phyloP scores from a whole-genome alignment of 352 stramenopile genomes.

The Globisporangium emineosum region DNA sequence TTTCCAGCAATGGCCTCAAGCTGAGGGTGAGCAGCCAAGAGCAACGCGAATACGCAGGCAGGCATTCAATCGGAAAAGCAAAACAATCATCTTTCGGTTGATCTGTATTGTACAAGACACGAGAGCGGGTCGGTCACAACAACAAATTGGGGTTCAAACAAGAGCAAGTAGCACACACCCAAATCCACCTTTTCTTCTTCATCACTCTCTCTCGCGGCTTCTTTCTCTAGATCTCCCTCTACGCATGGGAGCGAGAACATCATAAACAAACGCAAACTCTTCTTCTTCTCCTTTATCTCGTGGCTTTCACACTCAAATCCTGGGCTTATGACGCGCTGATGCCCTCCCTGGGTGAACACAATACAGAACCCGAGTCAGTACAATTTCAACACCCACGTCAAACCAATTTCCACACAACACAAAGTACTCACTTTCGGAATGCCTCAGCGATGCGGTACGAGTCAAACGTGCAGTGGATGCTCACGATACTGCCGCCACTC shows the following conservation, averaged over 20 bases:
- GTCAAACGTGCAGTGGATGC: slow-evolving; percentile 88
- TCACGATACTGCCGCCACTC: slow-evolving; percentile 66
- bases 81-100: slow-evolving; percentile 13
- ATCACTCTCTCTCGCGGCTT: slow-evolving; percentile 2
- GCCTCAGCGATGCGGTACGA: slow-evolving; percentile 79
- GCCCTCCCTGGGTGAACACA: slow-evolving; percentile 44
- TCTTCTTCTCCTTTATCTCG: slow-evolving; percentile 6
- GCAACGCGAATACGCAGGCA: too few relatives aligned
- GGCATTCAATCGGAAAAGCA: too few relatives aligned
- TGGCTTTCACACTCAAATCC: not conserved
- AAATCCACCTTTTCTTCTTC: slow-evolving; percentile 3
- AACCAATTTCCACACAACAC: not conserved
- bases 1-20: not conserved
- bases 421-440: slow-evolving; percentile 74
- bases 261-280: slow-evolving; percentile 13
- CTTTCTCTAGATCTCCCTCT: slow-evolving; percentile 15
- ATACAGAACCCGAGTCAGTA: not conserved
- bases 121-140: slow-evolving; percentile 12
- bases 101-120: slow-evolving; percentile 34
- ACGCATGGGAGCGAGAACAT: slow-evolving; percentile 15
- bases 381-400: not conserved
- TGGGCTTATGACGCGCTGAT: slow-evolving; percentile 67
- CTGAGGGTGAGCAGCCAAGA: too few relatives aligned
- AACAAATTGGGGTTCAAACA: slow-evolving; percentile 8
- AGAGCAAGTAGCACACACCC: slow-evolving; percentile 10